A percentile compares a stretch with the other conserved stretches of the same genome.
These are phyloP conservation scores for Aspergillus sclerotialis DNA, from an alignment of 2,329 filamentous ascomycete species.

Conservation along the genomic window DNA sequence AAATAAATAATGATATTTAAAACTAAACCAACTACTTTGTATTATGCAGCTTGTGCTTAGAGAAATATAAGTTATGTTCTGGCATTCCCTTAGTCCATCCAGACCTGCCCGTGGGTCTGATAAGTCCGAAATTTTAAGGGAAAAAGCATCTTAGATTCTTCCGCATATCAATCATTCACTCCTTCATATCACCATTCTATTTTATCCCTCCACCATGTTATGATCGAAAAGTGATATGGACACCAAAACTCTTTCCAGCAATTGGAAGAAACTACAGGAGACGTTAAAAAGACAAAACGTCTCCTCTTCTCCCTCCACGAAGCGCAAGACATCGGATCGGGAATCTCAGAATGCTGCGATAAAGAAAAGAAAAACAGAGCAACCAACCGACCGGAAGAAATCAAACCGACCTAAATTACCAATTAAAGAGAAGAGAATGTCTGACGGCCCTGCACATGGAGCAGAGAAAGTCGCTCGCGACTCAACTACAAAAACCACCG, in stretches of 20 bases:
- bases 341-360: constrained; percentile 21
- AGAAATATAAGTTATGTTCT: too few species aligned
- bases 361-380: constrained; percentile 26
- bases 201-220: constrained; percentile 5
- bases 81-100: constrained; percentile 5
- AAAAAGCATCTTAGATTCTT: background rate
- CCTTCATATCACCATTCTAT: too few species aligned
- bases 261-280: constrained; percentile 45
- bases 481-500: constrained; percentile 55
- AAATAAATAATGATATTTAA: too few species aligned
- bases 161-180: too few species aligned
- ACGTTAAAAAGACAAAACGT: constrained; percentile 31
- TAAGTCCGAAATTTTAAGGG: constrained; percentile 13
- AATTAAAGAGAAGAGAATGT: constrained; percentile 27
- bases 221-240: constrained; percentile 32
- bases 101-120: constrained; percentile 8
- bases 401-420: constrained; percentile 11
- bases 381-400: constrained; percentile 15
- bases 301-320: constrained; percentile 16
- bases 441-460: constrained; percentile 12
- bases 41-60: too few species aligned
- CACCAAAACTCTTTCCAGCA: constrained; percentile 38
- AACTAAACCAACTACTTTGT: too few species aligned
- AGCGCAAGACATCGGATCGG: constrained; percentile 28
- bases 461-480: constrained; percentile 49